Base-by-base conservation (phyloP, 495 filamentous ascomycete species). In the Antarctomyces pellizariae region DNA sequence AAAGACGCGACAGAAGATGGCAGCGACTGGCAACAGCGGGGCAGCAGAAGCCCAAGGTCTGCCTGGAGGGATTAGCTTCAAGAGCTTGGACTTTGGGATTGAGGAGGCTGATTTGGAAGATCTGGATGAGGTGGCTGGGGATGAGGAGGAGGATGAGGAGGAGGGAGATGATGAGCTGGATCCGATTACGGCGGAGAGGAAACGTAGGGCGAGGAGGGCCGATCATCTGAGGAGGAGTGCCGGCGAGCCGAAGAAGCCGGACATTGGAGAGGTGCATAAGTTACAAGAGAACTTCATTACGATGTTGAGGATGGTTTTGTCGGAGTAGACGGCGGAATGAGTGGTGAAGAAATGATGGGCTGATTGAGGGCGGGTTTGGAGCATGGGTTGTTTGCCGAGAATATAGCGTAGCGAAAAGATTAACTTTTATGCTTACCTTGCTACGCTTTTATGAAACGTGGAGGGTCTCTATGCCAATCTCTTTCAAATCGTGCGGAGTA, bases 1-100 rank as follows among this genome's bases (percentile, higher is more conserved):
- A 46, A 97, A 97, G 56, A 97, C 86, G 5, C 56, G 83, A 31
- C 86, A 92, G 53, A 97, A 97, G 59, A 95, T 97, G 86, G 86
- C 86, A 3, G 75, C 76, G 9, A 77, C 79, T 33, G 76, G 70
- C 4, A 57, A 50, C 0, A 57, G 49, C 13, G 45, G 53, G 3
- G 26, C 31, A 1, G 11, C 14, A 10, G 46, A 47, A n/a, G 38
- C 29, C 13, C 43, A 48, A 16, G 24, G 33, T n/a, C 39, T 41
- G 10, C 54, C 53, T 5, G 67, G 62, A 11, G 50, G 48, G 28
- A 42, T 59, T 6, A 57, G 50, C 12, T 84, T 91, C 50, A 62
- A 52, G 35, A 62, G 63, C 18, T 68, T 59, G 31, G 83, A 93
- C 46, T 97, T 97, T 49, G 89, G 89, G 7, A 53, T 97, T 3